phyloP scores from a whole-genome alignment of 2,329 filamentous ascomycete species.

The Aspergillus fumigatus region DNA sequence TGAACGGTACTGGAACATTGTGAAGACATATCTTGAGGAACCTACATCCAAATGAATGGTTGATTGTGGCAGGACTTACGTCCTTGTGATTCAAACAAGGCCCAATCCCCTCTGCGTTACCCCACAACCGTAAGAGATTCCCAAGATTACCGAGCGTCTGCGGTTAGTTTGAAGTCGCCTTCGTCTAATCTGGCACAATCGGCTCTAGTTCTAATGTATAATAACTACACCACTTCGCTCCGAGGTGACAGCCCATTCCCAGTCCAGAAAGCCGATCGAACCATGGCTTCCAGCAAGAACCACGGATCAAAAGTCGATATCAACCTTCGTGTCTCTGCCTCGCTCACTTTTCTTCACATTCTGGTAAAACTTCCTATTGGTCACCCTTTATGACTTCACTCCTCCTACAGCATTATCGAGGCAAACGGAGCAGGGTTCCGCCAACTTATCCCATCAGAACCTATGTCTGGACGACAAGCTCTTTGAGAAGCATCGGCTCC shows the following conservation, averaged over 20 bases:
- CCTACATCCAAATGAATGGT: not conserved
- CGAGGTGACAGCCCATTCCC: not conserved
- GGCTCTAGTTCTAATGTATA: not conserved
- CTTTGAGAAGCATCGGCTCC: not conserved
- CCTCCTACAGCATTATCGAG: not conserved
- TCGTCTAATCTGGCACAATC: not conserved
- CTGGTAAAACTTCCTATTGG: not conserved
- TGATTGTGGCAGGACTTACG: not conserved
- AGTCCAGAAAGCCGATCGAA: not conserved
- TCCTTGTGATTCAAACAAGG: not conserved
- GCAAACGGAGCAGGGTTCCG: not conserved
- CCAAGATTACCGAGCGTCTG: not conserved
- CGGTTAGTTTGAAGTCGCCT: too few species aligned
- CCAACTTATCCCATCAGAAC: not conserved
- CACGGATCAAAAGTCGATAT: not conserved
- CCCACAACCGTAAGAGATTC: not conserved
- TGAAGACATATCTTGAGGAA: conserved; percentile 21
- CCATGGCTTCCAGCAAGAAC: not conserved
- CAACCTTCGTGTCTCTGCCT: not conserved
- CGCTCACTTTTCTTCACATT: not conserved
- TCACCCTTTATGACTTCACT: not conserved
- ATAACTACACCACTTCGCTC: not conserved
- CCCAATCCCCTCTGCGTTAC: not conserved
- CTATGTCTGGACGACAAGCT: not conserved
- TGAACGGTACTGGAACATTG: conserved; percentile 37